A percentile compares a stretch with the other conserved stretches of the same genome.
phyloP scores from a whole-genome alignment of 2,329 filamentous ascomycete species.

The Fusarium penzigii region DNA sequence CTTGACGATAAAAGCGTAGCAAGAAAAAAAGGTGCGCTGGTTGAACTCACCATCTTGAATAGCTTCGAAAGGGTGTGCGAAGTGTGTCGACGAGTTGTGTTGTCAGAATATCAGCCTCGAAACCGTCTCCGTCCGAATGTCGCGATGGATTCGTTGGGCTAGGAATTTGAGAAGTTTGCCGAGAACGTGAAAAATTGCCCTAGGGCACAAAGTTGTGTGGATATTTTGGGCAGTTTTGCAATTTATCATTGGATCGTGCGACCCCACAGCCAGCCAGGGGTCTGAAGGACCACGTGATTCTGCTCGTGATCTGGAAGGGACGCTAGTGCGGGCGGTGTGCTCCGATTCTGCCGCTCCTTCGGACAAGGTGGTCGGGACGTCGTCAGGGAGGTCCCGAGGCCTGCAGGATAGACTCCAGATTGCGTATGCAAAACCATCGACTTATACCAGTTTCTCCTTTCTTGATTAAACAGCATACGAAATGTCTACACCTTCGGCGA shows the following conservation, averaged over 20 bases:
- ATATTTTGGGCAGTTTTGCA: constrained; percentile 18
- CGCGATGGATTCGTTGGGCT: constrained; percentile 35
- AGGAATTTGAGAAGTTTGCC: constrained; percentile 40
- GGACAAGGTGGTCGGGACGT: constrained; percentile 25
- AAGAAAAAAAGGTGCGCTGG: constrained; percentile 17
- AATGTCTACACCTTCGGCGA: constrained; percentile 56
- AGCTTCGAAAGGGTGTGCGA: constrained; percentile 44
- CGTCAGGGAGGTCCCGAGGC: constrained; percentile 25
- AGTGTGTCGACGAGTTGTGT: constrained; percentile 42
- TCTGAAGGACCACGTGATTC: constrained; percentile 22
- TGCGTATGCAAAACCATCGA: constrained; percentile 12
- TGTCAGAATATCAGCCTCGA: constrained; percentile 35
- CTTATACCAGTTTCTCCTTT: constrained; percentile 11
- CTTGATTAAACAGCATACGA: neutral
- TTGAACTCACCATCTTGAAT: constrained; percentile 51
- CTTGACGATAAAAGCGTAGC: constrained; percentile 5
- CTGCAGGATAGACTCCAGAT: constrained; percentile 13
- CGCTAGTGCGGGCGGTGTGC: constrained; percentile 30
- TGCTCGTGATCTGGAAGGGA: neutral
- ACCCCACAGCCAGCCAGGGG: constrained; percentile 2
- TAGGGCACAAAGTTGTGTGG: constrained; percentile 34
- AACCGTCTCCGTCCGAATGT: constrained; percentile 37
- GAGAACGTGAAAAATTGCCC: constrained; percentile 40
- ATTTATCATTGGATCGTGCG: constrained; percentile 36
- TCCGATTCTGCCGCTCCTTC: constrained; percentile 24